These are phyloP conservation scores for Arabidopsis hybrid DNA, from an alignment of 441 rosid genomes.

Conservation along the genomic window DNA sequence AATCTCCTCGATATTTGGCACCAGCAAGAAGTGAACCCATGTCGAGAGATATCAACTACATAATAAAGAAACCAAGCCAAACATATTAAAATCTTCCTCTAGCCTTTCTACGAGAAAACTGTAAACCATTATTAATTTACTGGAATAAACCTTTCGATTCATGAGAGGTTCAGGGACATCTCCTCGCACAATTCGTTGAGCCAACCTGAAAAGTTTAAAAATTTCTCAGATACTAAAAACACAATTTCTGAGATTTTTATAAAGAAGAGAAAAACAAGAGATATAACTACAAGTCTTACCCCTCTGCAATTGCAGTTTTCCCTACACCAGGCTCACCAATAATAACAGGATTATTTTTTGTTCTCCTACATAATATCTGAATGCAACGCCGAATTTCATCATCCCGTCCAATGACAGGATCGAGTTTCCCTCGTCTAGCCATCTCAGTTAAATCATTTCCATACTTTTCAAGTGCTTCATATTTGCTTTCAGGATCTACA, in stretches of 20 bases:
- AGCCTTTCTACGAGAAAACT: background rate
- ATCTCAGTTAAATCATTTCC: constrained; percentile 93
- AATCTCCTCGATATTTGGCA: constrained; percentile 45
- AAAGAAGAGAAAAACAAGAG: background rate
- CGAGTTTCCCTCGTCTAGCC: constrained; percentile 86
- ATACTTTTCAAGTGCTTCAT: constrained; percentile 81
- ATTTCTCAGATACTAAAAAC: background rate
- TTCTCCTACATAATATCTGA: constrained; percentile 80
- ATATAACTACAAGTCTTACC: constrained; percentile 41
- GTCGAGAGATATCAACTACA: constrained; percentile 52
- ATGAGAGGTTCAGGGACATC: constrained; percentile 88
- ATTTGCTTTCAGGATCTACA: constrained; percentile 75
- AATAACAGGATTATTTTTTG: constrained; percentile 88
- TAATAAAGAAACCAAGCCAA: constrained; percentile 29
- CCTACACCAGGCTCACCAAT: constrained; percentile 97
- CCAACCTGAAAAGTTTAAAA: constrained; percentile 60
- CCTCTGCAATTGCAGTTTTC: constrained; percentile 95
- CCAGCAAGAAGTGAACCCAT: constrained; percentile 45
- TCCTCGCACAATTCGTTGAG: constrained; percentile 85
- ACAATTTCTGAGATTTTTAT: background rate
- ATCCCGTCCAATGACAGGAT: constrained; percentile 88
- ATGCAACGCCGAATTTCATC: constrained; percentile 86
- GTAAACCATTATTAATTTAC: no score
- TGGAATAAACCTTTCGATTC: constrained; percentile 70
- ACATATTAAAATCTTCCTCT: constrained; percentile 4